Evolutionary conservation across 139 green algal species (phyloP).

Genomic region (Haematococcus sp.): DNA sequence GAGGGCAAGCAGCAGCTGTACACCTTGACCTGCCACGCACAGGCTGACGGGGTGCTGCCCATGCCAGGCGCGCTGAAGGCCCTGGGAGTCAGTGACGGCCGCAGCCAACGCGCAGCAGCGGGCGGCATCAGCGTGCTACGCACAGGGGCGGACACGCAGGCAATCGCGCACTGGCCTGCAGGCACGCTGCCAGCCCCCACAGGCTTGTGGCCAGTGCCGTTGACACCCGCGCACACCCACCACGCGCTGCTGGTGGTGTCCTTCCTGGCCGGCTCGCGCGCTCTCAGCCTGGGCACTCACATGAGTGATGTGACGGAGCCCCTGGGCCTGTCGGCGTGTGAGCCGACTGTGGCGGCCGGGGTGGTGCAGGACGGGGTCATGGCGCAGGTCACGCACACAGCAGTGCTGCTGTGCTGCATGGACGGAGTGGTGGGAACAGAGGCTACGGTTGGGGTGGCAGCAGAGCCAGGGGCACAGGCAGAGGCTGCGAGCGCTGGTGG

Average conservation of each 20-base stretch:
- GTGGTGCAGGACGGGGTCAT: constrained; percentile 8
- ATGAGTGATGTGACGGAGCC: neutral
- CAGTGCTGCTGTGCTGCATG: constrained; percentile 5
- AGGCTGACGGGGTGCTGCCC: too few relatives aligned
- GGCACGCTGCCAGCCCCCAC: neutral
- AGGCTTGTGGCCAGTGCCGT: neutral
- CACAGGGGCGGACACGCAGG: too few relatives aligned
- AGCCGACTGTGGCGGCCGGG: constrained; percentile 1
- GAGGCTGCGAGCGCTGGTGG: neutral
- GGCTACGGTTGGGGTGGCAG: neutral
- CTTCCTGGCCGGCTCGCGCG: neutral
- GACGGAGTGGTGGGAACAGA: neutral
- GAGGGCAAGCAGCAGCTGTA: too few relatives aligned
- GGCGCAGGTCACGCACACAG: neutral
- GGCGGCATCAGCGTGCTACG: too few relatives aligned
- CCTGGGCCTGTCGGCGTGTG: neutral
- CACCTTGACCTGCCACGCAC: too few relatives aligned
- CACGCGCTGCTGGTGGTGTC: constrained; percentile 6
- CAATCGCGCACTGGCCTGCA: neutral
- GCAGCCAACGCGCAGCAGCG: too few relatives aligned
- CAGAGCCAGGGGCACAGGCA: neutral
- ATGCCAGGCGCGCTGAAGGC: too few relatives aligned
- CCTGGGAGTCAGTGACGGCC: too few relatives aligned
- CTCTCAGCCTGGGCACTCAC: neutral
- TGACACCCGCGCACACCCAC: neutral